Base-by-base conservation (phyloP, 495 filamentous ascomycete genomes). In the Achaetomiella virescens region DNA sequence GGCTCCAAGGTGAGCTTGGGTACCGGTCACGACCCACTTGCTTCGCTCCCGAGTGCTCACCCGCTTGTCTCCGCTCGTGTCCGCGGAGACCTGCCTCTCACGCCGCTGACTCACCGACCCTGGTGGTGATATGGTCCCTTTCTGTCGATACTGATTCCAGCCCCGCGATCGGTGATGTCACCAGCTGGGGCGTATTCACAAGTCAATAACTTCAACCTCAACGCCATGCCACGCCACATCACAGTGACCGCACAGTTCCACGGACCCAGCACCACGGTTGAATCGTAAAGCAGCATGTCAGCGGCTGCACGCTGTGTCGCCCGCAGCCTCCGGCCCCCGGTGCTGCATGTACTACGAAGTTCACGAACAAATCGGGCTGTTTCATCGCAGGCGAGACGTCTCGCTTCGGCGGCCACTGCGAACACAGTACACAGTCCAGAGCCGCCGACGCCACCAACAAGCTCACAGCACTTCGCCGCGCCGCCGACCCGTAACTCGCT, bases 311-410 rank as follows among this genome's bases (percentile, higher is more conserved):
- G 59, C 36, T 43, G 59, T 40, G 18, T 49, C 37, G 49, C 54
- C 43, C 64, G 54, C 38, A 38, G 46, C 44, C 36, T 60, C 35
- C 54, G 57, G 51, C 44, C 44, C 61, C 48, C 54, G n/a, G 25
- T 44, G 25, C 52, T 60, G 48, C 57, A 42, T 37, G 48, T 43
- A 35, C 5, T 43, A 33, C 27, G 27, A 31, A 31, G 5, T 31
- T 31, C 27, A 31, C 44, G 17, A 25, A 36, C 44, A 37, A 47
- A 51, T 49, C 42, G 40, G 42, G 21, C 49, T 17, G 25, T 46
- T 25, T 35, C 33, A 38, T 40, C 37, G 31, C 59, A 61, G 54
- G 37, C 29, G 35, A 54, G 61, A 50, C 24, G 45, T 52, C 31
- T 57, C 29, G 55, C 54, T 5, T 61, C 61, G 14, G 58, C 48